Evolutionary conservation across 768 basidiomycete species (phyloP).

Genomic region (Dentipellis sp.): DNA sequence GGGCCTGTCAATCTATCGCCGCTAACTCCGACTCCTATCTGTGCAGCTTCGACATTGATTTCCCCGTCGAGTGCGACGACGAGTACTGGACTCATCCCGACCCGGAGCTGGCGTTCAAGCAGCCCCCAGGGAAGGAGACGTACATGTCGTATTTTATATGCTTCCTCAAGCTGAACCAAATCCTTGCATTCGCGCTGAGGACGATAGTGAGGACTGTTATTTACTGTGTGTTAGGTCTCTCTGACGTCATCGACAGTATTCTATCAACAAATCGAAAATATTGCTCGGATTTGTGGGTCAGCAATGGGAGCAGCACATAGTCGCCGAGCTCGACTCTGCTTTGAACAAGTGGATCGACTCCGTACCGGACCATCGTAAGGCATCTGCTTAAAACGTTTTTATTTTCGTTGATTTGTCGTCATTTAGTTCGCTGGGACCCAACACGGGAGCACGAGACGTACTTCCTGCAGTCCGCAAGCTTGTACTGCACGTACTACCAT

Average conservation of each 20-base stretch:
- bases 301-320: conserved; percentile 38
- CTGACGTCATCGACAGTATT: conserved; percentile 38
- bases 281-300: conserved; percentile 41
- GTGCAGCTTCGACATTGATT: conserved; percentile 16
- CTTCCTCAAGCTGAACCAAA: conserved; percentile 49
- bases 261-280: conserved; percentile 57
- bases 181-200: conserved; percentile 51
- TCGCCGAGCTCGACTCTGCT: conserved; percentile 37
- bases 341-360: conserved; percentile 38
- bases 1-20: neutral
- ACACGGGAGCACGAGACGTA: conserved; percentile 9
- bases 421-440: conserved; percentile 17
- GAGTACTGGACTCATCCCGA: conserved; percentile 13
- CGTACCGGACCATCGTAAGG: conserved; percentile 28
- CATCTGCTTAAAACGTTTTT: neutral
- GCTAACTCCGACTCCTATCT: conserved; percentile 7
- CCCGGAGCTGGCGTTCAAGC: conserved; percentile 35
- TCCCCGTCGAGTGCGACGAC: conserved; percentile 13
- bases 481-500: conserved; percentile 33
- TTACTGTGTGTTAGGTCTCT: neutral
- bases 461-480: conserved; percentile 28
- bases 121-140: conserved; percentile 53
- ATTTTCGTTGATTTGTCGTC: conserved; percentile 22
- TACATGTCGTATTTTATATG: conserved; percentile 44
- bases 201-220: conserved; percentile 38